Conservation (phyloP, 768 basidiomycete genomes). For the Calocybe cyanea region DNA sequence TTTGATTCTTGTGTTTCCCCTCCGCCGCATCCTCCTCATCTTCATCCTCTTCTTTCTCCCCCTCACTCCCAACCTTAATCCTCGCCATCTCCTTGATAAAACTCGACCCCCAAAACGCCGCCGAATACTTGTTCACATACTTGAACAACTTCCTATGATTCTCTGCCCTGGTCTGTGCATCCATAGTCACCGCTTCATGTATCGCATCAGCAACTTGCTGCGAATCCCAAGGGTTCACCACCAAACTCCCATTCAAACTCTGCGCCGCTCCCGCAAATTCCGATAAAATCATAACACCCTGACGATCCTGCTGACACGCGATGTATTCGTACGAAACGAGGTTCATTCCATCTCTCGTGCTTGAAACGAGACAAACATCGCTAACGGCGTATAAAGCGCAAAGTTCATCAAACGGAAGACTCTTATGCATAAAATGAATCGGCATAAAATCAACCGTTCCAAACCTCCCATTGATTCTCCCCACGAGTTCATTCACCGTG, state of each 20-base stretch:
- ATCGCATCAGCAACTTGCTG: slow-evolving; percentile 98
- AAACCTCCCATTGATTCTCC: slow-evolving; percentile 97
- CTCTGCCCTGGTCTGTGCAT: slow-evolving; percentile 73
- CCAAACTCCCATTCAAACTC: slow-evolving; percentile 90
- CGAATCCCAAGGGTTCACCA: slow-evolving; percentile 99
- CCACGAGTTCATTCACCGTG: slow-evolving; percentile 96
- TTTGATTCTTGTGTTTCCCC: background rate
- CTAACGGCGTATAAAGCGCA: slow-evolving; percentile 97
- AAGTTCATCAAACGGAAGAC: slow-evolving; percentile 87
- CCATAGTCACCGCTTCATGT: slow-evolving; percentile 91
- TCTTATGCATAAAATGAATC: slow-evolving; percentile 99
- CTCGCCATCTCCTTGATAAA: slow-evolving; percentile 83
- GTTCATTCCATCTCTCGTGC: slow-evolving; percentile 98
- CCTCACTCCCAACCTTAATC: slow-evolving; percentile 43
- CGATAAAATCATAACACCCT: slow-evolving; percentile 96
- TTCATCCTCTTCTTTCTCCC: slow-evolving; percentile 32
- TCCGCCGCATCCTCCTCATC: slow-evolving; percentile 29
- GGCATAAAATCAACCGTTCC: slow-evolving; percentile 99
- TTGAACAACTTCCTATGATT: slow-evolving; percentile 96
- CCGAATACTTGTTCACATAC: slow-evolving; percentile 93
- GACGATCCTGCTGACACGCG: slow-evolving; percentile 87
- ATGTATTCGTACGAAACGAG: slow-evolving; percentile 99
- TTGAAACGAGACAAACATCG: slow-evolving; percentile 93
- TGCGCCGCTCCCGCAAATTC: slow-evolving; percentile 99
- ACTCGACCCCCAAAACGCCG: slow-evolving; percentile 88